Evolutionary conservation across 768 basidiomycete genomes (phyloP).

Genomic region (Leccinum obscurum): DNA sequence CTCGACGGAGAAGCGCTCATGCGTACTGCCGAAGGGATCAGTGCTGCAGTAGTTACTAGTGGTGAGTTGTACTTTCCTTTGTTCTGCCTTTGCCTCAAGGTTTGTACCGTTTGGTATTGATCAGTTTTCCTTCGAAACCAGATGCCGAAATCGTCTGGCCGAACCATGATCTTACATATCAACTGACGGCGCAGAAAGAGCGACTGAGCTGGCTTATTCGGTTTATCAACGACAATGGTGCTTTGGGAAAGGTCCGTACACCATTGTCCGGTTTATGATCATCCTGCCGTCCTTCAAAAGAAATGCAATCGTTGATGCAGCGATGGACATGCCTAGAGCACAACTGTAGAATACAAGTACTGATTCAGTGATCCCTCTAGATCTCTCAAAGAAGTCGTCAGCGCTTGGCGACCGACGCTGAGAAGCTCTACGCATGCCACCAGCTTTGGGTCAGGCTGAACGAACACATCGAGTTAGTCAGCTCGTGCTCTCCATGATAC

Average conservation of each 20-base stretch:
- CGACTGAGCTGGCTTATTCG: slow-evolving; percentile 82
- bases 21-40: slow-evolving; percentile 77
- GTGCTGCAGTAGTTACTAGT: slow-evolving; percentile 68
- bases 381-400: slow-evolving; percentile 81
- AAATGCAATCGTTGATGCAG: neutral
- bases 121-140: slow-evolving; percentile 22
- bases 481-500: neutral
- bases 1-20: slow-evolving; percentile 78
- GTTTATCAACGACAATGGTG: slow-evolving; percentile 87
- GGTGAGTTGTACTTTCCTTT: slow-evolving; percentile 41
- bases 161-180: slow-evolving; percentile 79
- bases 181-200: slow-evolving; percentile 72
- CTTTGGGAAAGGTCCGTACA: slow-evolving; percentile 62
- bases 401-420: slow-evolving; percentile 75
- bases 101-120: neutral
- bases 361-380: slow-evolving; percentile 39
- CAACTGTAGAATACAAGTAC: neutral
- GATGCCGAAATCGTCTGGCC: slow-evolving; percentile 67
- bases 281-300: neutral
- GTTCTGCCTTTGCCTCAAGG: neutral
- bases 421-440: slow-evolving; percentile 79
- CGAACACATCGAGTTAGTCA: slow-evolving; percentile 58
- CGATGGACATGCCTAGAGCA: neutral
- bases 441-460: slow-evolving; percentile 82
- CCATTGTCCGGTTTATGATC: neutral